These are phyloP conservation scores for Starmerella potacharoeniae DNA, from an alignment of 805 yeast species.

Conservation along the genomic window DNA sequence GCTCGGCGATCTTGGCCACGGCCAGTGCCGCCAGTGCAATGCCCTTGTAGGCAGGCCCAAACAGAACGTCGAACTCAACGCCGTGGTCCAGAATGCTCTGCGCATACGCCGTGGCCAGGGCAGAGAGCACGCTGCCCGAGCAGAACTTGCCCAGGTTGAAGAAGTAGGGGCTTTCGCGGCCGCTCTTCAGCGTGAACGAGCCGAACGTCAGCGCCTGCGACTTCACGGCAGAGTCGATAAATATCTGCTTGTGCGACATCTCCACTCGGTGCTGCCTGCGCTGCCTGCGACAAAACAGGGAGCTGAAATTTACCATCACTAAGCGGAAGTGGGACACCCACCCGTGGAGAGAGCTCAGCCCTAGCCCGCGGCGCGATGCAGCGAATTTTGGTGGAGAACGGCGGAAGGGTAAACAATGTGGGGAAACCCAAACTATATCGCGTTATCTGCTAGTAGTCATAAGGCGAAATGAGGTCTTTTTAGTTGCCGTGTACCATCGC, in stretches of 20 bases:
- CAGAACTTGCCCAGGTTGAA: slow-evolving; percentile 87
- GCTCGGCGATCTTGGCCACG: slow-evolving; percentile 81
- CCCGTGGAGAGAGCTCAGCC: too few relatives aligned
- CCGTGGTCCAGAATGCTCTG: slow-evolving; percentile 71
- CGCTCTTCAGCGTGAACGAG: slow-evolving; percentile 77
- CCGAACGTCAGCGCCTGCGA: slow-evolving; percentile 81
- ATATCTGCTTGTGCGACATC: slow-evolving; percentile 29
- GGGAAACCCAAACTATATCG: too few relatives aligned
- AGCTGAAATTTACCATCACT: neutral
- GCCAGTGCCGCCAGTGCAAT: slow-evolving; percentile 91
- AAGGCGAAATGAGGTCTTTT: too few relatives aligned
- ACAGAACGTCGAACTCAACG: slow-evolving; percentile 75
- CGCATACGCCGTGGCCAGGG: slow-evolving; percentile 81
- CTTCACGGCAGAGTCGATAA: slow-evolving; percentile 72
- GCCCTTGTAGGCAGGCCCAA: slow-evolving; percentile 98
- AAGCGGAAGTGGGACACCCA: neutral
- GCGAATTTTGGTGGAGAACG: too few relatives aligned
- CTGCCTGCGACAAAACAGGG: neutral
- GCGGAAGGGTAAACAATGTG: too few relatives aligned
- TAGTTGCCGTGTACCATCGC: too few relatives aligned
- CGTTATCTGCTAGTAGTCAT: too few relatives aligned
- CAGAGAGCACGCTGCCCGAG: slow-evolving; percentile 67
- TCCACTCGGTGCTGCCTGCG: neutral
- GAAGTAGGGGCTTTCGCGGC: slow-evolving; percentile 90
- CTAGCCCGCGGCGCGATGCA: too few relatives aligned